Evolutionary conservation across 495 filamentous ascomycete genomes (phyloP), one percentile per base, ranked within the genome.

Genomic region (Hypomontagnella monticulosa): DNA sequence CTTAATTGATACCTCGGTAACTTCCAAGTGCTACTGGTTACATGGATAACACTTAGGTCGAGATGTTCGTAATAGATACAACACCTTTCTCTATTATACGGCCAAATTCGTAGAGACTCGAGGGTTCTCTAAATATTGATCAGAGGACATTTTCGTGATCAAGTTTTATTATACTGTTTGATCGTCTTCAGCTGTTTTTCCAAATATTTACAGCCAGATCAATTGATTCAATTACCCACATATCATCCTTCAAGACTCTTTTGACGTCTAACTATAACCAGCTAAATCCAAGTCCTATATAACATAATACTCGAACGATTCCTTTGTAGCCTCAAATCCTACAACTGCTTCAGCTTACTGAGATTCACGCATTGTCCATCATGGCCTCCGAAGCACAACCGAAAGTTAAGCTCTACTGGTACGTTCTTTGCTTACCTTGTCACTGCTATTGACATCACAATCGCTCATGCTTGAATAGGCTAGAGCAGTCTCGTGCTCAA

Each of bases 351-450:
- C 8, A 38, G 7, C 32, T 20, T 15, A 57, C 43, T 14, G 14
- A 33, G 10, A 49, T 43, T 33, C 27, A 32, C 51, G 5, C 27
- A 37, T 52, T 20, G 14, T 30, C 16, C 27, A 56, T 23, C 44
- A 74, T 79, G 72, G 72, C 75, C 9, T 16, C 57, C 23, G 57
- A 67, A 49, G 64, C 77, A 16, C 55, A 83, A 32, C 80, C 85
- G n/a, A 90, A 91, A 55, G 82, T 93, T 32, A 92, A 86, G 51
- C 82, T 94, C 20, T 89, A 92, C 74, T 93, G 91, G 91, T 92
- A 79, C 51, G 79, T 65, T 41, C 15, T n/a, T n/a, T n/a, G n/a
- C n/a, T n/a, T n/a, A n/a, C 37, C 19, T 32, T 11, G 7, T 1
- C 47, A 44, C 27, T 32, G 5, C 19, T 4, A 42, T 52, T 16